Base-by-base conservation (phyloP, 495 filamentous ascomycete species). In the Mycothermus thermophilus region DNA sequence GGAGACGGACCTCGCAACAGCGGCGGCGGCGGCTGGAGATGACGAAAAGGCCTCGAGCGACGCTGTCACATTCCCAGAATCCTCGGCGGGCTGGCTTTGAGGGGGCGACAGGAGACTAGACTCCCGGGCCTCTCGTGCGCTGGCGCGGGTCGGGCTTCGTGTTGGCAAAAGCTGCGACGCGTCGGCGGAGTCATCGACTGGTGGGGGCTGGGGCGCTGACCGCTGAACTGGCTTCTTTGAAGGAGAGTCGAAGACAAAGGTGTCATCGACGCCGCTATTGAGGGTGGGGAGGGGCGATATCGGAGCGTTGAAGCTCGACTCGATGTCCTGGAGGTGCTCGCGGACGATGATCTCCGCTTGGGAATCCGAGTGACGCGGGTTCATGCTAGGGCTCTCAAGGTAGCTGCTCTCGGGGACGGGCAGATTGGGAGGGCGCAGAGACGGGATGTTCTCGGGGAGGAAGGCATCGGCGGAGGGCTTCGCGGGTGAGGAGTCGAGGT, bases 301-400 rank as follows among this genome's bases (percentile, higher is more conserved):
- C 29, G 70, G 67, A 17, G 67, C 66, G 25, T 86, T 34, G 43
- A 93, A 92, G 48, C 82, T 92, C 6, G 84, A 92, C 52, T 94
- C 86, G 39, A 90, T 72, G 49, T 93, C 85, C 62, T 82, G 77
- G 38, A 93, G 51, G 51, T 81, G 79, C 36, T 60, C 57, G 20
- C 57, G 56, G 10, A 64, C 58, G 22, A 55, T 54, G n/a, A 57
- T 54, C 30, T 68, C 64, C 35, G 60, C 59, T 22, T 66, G 40
- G 3, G 64, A 61, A 29, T 68, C 63, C 30, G 53, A 46, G 22
- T 39, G 52, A 39, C 37, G 48, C 27, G 52, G 42, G 10, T 64
- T 55, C 27, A 62, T n/a, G 16, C 51, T 57, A 4, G 58, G 55
- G 19, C 56, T 54, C 15, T 65, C 64, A 43, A 63, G 30, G 29